These are phyloP conservation scores for Russula virescens DNA, from an alignment of 768 basidiomycete species.

Conservation along the genomic window DNA sequence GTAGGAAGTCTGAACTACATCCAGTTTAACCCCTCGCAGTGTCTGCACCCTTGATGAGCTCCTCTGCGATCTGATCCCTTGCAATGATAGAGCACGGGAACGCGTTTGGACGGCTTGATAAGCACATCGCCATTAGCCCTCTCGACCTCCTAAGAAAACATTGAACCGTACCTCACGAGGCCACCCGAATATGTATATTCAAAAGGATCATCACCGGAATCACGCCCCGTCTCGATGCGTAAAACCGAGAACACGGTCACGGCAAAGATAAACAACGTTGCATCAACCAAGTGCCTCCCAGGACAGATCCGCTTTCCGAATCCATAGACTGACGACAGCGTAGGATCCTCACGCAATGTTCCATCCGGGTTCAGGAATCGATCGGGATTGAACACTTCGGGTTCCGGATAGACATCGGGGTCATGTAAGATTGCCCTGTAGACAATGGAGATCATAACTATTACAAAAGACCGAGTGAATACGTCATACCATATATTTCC, in stretches of 20 bases:
- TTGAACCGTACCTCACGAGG: neutral
- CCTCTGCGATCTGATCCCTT: neutral
- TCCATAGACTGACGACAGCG: neutral
- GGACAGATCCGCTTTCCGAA: neutral
- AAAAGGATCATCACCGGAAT: neutral
- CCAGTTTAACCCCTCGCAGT: neutral
- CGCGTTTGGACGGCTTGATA: neutral
- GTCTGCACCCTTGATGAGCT: neutral
- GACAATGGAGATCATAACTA: neutral
- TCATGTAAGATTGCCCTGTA: slow-evolving; percentile 9
- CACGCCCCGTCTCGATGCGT: neutral
- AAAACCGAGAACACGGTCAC: neutral
- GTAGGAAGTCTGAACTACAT: neutral
- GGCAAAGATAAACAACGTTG: neutral
- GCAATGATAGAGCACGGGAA: neutral
- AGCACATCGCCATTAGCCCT: neutral
- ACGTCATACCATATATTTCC: neutral
- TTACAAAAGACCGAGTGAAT: neutral
- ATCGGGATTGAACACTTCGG: neutral
- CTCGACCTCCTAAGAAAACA: neutral
- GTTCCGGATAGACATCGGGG: neutral
- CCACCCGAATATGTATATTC: neutral
- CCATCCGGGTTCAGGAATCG: neutral
- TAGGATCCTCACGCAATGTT: neutral
- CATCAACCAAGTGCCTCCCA: neutral